These are phyloP conservation scores for Penicillium sp. DNA, from an alignment of 2,329 filamentous ascomycete species.

Conservation along the genomic window DNA sequence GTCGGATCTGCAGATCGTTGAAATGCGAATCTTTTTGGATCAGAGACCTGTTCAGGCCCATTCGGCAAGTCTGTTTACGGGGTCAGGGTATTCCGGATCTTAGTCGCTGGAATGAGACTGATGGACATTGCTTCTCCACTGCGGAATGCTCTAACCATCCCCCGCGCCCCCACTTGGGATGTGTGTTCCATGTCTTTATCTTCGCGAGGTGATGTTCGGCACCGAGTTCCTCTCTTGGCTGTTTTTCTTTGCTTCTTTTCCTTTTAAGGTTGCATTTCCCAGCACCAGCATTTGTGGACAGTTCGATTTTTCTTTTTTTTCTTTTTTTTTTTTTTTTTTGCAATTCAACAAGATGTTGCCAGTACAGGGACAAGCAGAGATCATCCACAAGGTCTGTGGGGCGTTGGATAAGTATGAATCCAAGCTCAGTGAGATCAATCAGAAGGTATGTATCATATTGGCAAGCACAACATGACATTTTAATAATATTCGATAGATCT, in stretches of 20 bases:
- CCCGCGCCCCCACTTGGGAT: neutral
- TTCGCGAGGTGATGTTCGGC: conserved; percentile 5
- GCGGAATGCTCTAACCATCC: conserved; percentile 4
- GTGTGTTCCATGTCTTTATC: neutral
- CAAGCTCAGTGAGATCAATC: conserved; percentile 23
- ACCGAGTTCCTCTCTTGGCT: neutral
- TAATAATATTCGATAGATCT: conserved; percentile 9
- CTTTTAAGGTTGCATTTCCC: neutral
- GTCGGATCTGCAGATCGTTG: conserved; percentile 14
- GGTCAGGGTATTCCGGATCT: neutral
- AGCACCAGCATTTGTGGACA: neutral
- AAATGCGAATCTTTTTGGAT: conserved; percentile 23
- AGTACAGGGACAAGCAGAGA: conserved; percentile 3
- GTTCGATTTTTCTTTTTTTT: too few relatives aligned
- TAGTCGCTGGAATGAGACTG: neutral
- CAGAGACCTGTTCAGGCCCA: conserved; percentile 17
- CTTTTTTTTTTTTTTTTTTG: neutral
- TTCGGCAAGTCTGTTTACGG: conserved; percentile 5
- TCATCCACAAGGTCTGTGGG: conserved; percentile 9
- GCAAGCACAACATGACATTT: neutral
- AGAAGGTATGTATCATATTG: conserved; percentile 4
- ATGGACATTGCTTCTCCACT: conserved; percentile 2
- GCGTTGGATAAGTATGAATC: conserved; percentile 17
- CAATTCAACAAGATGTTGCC: neutral
- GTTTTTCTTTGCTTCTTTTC: neutral